A percentile compares a stretch with the other conserved stretches of the same genome.
Conservation (phyloP, 2,329 filamentous ascomycete species). For the Paecilomyces sp. region DNA sequence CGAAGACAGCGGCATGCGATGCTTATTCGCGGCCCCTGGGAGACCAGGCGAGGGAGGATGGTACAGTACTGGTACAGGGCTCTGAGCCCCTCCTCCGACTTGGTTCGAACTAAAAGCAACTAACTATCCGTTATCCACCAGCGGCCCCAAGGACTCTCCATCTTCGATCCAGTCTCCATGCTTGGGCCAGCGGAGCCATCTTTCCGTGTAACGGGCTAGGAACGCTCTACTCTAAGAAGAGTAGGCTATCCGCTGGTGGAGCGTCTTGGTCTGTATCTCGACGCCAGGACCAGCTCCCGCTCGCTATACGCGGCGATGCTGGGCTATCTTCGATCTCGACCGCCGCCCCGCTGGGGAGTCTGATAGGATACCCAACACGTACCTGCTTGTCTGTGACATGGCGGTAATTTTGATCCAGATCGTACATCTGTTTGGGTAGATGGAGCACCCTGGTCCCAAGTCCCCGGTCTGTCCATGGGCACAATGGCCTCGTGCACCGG, state of each 20-base stretch:
- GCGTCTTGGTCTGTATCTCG: not conserved
- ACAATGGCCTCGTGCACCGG: not conserved
- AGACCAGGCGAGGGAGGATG: not conserved
- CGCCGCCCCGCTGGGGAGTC: not conserved
- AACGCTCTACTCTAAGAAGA: not conserved
- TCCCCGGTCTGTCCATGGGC: not conserved
- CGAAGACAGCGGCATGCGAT: not conserved
- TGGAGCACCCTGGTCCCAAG: not conserved
- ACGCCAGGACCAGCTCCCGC: not conserved
- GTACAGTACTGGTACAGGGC: not conserved
- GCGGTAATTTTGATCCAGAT: not conserved
- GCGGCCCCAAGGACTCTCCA: not conserved
- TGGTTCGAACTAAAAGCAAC: not conserved
- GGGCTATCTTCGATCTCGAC: not conserved
- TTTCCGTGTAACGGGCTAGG: not conserved
- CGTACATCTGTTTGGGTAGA: not conserved
- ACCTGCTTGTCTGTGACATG: not conserved
- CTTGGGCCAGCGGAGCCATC: not conserved
- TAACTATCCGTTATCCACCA: not conserved
- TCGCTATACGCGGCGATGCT: not conserved
- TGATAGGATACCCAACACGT: not conserved
- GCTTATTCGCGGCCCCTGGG: not conserved
- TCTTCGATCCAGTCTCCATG: not conserved
- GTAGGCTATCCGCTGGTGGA: not conserved
- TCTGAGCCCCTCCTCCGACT: not conserved